Conservation (phyloP, 2,329 filamentous ascomycete species). For the Exophiala sideris region DNA sequence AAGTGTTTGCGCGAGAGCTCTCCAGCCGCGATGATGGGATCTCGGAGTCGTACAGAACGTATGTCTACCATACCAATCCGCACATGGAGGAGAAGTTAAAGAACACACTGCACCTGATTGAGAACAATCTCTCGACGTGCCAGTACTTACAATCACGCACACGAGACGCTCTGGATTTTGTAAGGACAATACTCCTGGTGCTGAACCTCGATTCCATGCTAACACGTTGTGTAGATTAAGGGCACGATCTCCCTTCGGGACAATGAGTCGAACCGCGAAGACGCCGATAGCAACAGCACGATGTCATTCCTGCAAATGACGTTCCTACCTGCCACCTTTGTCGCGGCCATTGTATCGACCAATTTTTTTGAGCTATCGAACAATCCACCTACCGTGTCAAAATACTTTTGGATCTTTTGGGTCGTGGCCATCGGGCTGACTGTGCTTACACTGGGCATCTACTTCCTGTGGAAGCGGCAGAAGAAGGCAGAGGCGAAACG, state of each 20-base stretch:
- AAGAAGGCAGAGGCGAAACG: background rate
- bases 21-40: slow-evolving; percentile 1
- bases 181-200: background rate
- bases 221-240: slow-evolving; percentile 4
- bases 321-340: slow-evolving; percentile 13
- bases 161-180: slow-evolving; percentile 14
- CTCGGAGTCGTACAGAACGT: slow-evolving; percentile 1
- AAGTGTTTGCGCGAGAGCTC: slow-evolving; percentile 5
- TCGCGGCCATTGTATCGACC: slow-evolving; percentile 14
- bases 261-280: slow-evolving; percentile 9
- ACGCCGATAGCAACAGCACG: slow-evolving; percentile 17
- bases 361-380: slow-evolving; percentile 10
- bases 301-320: slow-evolving; percentile 14
- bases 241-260: slow-evolving; percentile 9
- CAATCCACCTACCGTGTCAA: slow-evolving; percentile 3
- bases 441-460: background rate
- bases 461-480: slow-evolving; percentile 11
- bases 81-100: slow-evolving; percentile 17
- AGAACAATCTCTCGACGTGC: slow-evolving; percentile 12
- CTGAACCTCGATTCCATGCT: background rate
- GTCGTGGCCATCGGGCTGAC: slow-evolving; percentile 9
- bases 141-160: slow-evolving; percentile 13
- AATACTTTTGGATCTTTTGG: slow-evolving; percentile 16
- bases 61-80: slow-evolving; percentile 11
- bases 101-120: slow-evolving; percentile 13